These are phyloP conservation scores for Aspergillus novofumigatus DNA, from an alignment of 2,329 filamentous ascomycete species.

Conservation along the genomic window DNA sequence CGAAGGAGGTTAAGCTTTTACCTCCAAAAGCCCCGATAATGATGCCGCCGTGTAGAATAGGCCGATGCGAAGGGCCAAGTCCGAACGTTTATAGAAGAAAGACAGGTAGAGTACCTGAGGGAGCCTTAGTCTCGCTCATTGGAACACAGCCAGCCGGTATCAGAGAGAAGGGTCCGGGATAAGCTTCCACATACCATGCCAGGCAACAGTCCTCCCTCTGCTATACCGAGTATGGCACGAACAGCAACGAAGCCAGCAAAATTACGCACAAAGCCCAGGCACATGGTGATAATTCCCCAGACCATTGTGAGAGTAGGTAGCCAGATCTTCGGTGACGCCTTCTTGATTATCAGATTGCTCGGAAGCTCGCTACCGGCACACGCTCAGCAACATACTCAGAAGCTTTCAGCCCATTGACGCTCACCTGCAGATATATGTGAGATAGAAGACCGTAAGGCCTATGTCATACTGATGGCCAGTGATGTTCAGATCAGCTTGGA, in stretches of 20 bases:
- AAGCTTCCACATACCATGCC: constrained; percentile 52
- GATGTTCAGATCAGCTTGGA: constrained; percentile 57
- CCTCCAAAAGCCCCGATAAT: constrained; percentile 61
- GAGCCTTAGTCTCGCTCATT: constrained; percentile 5
- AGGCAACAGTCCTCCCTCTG: constrained; percentile 62
- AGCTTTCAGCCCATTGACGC: constrained; percentile 10
- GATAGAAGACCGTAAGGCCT: constrained; percentile 62
- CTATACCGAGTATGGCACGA: constrained; percentile 58
- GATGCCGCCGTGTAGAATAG: constrained; percentile 66
- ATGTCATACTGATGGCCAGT: constrained; percentile 60
- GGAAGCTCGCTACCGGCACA: constrained; percentile 53
- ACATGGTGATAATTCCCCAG: constrained; percentile 56
- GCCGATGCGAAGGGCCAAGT: constrained; percentile 61
- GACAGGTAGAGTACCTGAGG: constrained; percentile 60
- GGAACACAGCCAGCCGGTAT: not conserved
- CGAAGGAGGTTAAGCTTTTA: constrained; percentile 4
- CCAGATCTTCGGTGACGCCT: constrained; percentile 57
- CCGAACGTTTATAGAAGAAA: constrained; percentile 56
- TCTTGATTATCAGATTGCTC: constrained; percentile 61
- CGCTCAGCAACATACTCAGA: not conserved
- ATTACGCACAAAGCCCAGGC: constrained; percentile 34
- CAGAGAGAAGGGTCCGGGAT: not conserved
- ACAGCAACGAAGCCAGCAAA: constrained; percentile 57
- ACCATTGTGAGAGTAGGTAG: constrained; percentile 53
- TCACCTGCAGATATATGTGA: constrained; percentile 54